A percentile compares a stretch with the other conserved stretches of the same genome.
Conservation (phyloP, 2,329 filamentous ascomycete genomes). For the Calonectria pseudoreteaudii region DNA sequence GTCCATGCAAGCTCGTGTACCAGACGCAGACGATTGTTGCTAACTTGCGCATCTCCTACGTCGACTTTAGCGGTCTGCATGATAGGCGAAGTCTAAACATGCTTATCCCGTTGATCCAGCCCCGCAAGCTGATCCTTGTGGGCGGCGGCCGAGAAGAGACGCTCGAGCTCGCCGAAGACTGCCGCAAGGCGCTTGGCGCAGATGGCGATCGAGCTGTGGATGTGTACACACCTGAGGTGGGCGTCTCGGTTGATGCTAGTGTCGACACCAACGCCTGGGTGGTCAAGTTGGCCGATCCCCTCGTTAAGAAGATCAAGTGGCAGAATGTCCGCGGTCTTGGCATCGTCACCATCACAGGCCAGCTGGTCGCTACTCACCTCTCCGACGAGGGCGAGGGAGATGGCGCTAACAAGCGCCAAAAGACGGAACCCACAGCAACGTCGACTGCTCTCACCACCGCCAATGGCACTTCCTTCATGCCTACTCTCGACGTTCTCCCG, state of each 20-base stretch:
- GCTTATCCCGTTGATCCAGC: constrained; percentile 92
- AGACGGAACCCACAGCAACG: constrained; percentile 52
- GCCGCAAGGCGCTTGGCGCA: constrained; percentile 71
- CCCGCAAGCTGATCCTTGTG: constrained; percentile 93
- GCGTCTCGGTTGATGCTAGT: constrained; percentile 83
- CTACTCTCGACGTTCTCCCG: constrained; percentile 67
- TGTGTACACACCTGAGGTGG: constrained; percentile 85
- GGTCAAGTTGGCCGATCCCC: constrained; percentile 85
- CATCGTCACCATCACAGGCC: constrained; percentile 92
- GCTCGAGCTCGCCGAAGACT: constrained; percentile 80
- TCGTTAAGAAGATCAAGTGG: constrained; percentile 92
- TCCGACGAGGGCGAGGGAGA: constrained; percentile 61
- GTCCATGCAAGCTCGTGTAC: constrained; percentile 82
- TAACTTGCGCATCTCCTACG: constrained; percentile 82
- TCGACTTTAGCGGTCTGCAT: constrained; percentile 93
- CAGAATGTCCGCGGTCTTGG: constrained; percentile 91
- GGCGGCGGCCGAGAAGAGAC: constrained; percentile 86
- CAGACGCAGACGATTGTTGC: constrained; percentile 73
- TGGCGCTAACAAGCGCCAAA: constrained; percentile 61
- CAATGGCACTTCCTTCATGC: constrained; percentile 49
- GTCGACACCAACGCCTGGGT: constrained; percentile 99
- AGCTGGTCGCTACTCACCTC: constrained; percentile 58
- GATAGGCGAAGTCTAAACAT: constrained; percentile 95
- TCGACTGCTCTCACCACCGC: constrained; percentile 42
- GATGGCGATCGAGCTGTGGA: constrained; percentile 67